A percentile compares a stretch with the other conserved stretches of the same genome.
Conservation (phyloP, 1,284 basidiomycete genomes). For the Fistulinella staudtii region DNA sequence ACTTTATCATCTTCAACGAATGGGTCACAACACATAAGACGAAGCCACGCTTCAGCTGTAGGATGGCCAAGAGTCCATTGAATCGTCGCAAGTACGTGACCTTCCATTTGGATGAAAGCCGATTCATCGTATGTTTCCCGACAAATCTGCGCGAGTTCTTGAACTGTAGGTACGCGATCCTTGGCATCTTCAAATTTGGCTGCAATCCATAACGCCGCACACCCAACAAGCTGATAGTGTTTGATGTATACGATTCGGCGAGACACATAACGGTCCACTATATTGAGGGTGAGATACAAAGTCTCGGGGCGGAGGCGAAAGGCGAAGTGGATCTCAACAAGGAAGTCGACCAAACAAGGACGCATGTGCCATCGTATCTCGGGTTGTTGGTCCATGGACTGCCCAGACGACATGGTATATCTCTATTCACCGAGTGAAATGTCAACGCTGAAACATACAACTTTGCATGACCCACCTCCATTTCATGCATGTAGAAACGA, state of each 20-base stretch:
- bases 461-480: slow-evolving; percentile 75
- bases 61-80: slow-evolving; percentile 98
- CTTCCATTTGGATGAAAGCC: slow-evolving; percentile 97
- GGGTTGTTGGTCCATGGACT: slow-evolving; percentile 98
- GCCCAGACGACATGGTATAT: slow-evolving; percentile 81
- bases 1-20: slow-evolving; percentile 82
- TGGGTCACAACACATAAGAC: slow-evolving; percentile 70
- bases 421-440: slow-evolving; percentile 44
- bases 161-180: slow-evolving; percentile 93
- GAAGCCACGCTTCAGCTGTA: slow-evolving; percentile 95
- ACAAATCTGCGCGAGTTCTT: slow-evolving; percentile 93
- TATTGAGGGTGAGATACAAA: slow-evolving; percentile 96
- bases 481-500: slow-evolving; percentile 88
- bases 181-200: slow-evolving; percentile 99
- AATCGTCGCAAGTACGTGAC: slow-evolving; percentile 93
- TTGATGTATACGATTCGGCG: slow-evolving; percentile 98
- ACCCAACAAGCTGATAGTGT: slow-evolving; percentile 99
- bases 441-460: slow-evolving; percentile 9
- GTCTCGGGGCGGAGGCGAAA: slow-evolving; percentile 97
- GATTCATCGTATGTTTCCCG: slow-evolving; percentile 94
- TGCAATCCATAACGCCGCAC: slow-evolving; percentile 97
- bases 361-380: slow-evolving; percentile 98
- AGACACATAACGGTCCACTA: slow-evolving; percentile 98
- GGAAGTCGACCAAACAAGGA: slow-evolving; percentile 97
- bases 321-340: slow-evolving; percentile 97